Conservation (phyloP, 2,329 filamentous ascomycete species). For the Cucurbitaria berberidis region DNA sequence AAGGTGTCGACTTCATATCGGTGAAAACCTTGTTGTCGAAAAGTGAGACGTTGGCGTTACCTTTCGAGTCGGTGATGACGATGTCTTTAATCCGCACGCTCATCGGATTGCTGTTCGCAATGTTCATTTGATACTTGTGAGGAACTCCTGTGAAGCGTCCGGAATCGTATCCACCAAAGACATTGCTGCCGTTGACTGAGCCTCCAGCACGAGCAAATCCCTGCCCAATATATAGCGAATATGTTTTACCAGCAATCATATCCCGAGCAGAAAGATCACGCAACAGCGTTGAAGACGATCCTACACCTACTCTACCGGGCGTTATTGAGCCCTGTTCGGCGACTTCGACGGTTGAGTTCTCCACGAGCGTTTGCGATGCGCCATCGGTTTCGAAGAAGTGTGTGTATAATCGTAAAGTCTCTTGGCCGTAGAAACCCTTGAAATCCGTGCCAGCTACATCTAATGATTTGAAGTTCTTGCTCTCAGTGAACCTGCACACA, state of each 20-base stretch:
- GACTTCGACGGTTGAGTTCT: conserved; percentile 45
- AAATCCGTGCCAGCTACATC: conserved; percentile 31
- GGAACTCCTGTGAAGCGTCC: conserved; percentile 49
- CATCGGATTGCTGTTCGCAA: conserved; percentile 42
- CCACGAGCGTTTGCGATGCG: conserved; percentile 44
- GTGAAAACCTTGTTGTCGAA: conserved; percentile 42
- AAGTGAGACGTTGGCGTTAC: conserved; percentile 43
- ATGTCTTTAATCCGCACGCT: conserved; percentile 50
- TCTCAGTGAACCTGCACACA: conserved; percentile 28
- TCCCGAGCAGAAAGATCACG: conserved; percentile 42
- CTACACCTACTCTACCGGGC: conserved; percentile 50
- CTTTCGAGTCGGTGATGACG: conserved; percentile 40
- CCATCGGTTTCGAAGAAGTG: conserved; percentile 50
- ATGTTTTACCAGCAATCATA: conserved; percentile 50
- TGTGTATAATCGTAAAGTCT: conserved; percentile 48
- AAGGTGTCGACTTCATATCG: conserved; percentile 37
- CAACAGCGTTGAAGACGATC: conserved; percentile 49
- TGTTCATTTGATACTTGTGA: conserved; percentile 43
- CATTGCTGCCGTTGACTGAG: conserved; percentile 51
- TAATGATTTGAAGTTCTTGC: conserved; percentile 31
- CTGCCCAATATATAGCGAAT: conserved; percentile 53
- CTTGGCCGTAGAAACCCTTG: conserved; percentile 40
- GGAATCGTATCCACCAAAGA: conserved; percentile 54
- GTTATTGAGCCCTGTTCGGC: conserved; percentile 38
- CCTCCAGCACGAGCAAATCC: conserved; percentile 51